phyloP scores from a whole-genome alignment of 164 flowering plant genomes.

The Vitis vinifera region ASM3070453v1 NC_081818.1:238501-239000 shows the following conservation, averaged over 20 bases:
- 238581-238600: slow-evolving; percentile 27
- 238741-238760: slow-evolving; percentile 98
- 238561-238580: slow-evolving; percentile 60
- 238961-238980: background rate
- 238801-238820: slow-evolving; percentile 68
- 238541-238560: slow-evolving; percentile 30
- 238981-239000: background rate
- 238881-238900: slow-evolving; percentile 63
- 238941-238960: slow-evolving; percentile 47
- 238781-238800: slow-evolving; percentile 97
- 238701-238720: slow-evolving; percentile 54
- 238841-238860: slow-evolving; percentile 65
- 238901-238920: slow-evolving; percentile 64
- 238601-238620: slow-evolving; percentile 77
- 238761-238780: slow-evolving; percentile 86
- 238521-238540: slow-evolving; percentile 7
- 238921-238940: slow-evolving; percentile 65
- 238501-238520: slow-evolving; percentile 38
- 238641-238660: too few relatives aligned
- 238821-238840: slow-evolving; percentile 54
- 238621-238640: background rate
- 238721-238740: slow-evolving; percentile 96
- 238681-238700: too few relatives aligned
- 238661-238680: too few relatives aligned
- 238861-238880: slow-evolving; percentile 81